Evolutionary conservation across 495 filamentous ascomycete species (phyloP).

Genomic region (Pyrenopolyporus hunteri): DNA sequence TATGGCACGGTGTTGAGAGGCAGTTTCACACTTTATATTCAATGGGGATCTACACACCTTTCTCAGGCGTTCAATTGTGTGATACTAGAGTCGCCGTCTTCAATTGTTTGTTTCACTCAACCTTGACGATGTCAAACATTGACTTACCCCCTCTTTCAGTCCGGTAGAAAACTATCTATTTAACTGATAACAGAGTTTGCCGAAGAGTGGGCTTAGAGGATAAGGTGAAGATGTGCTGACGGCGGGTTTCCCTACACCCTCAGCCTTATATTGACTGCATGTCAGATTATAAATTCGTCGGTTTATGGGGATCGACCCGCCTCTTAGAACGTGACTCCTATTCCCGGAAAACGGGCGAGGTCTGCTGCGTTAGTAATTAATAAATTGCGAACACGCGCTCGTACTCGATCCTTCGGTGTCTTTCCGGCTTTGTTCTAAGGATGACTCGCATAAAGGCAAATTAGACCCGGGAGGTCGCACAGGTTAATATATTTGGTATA

Average conservation of each 20-base stretch:
- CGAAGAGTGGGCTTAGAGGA: neutral
- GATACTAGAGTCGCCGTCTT: neutral
- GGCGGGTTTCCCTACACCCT: constrained; percentile 23
- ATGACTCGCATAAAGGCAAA: constrained; percentile 31
- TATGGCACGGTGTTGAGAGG: neutral
- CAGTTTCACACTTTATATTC: neutral
- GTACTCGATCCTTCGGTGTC: constrained; percentile 36
- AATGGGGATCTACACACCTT: too few species aligned
- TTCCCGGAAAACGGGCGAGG: constrained; percentile 22
- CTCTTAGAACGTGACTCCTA: constrained; percentile 10
- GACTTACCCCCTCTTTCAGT: too few species aligned
- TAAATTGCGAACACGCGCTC: constrained; percentile 30
- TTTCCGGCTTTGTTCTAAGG: constrained; percentile 27
- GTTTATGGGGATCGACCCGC: constrained; percentile 16
- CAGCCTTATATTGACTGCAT: constrained; percentile 38
- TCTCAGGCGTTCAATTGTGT: too few species aligned
- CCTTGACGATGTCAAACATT: too few species aligned
- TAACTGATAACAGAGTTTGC: too few species aligned
- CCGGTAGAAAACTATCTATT: too few species aligned
- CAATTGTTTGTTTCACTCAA: too few species aligned
- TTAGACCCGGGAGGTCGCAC: constrained; percentile 17
- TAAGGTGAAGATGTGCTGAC: constrained; percentile 22
- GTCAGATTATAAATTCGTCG: constrained; percentile 33
- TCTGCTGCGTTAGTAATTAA: constrained; percentile 17
- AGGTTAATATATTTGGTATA: constrained; percentile 16